phyloP scores from a whole-genome alignment of 352 stramenopile species.

The Blastocystis sp. region DNA sequence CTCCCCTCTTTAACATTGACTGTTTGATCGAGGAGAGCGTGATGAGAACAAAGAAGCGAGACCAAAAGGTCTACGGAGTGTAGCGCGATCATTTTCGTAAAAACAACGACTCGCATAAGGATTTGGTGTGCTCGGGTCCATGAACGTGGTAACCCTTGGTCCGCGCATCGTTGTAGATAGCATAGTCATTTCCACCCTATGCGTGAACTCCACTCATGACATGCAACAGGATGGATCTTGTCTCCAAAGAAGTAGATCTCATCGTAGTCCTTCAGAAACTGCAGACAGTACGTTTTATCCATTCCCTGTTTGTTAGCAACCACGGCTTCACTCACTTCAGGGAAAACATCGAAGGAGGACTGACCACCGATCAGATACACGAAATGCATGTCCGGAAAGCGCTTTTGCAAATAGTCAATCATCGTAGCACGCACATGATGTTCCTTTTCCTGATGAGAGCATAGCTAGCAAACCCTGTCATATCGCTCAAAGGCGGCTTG shows the following conservation, averaged over 20 bases:
- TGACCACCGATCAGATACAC: constrained; percentile 65
- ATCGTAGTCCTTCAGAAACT: constrained; percentile 48
- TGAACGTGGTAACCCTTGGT: constrained; percentile 53
- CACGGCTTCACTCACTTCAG: not conserved
- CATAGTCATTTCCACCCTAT: constrained; percentile 58
- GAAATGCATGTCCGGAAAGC: constrained; percentile 40
- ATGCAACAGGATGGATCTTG: constrained; percentile 31
- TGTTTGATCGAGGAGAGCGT: constrained; percentile 14
- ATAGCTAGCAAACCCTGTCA: not conserved
- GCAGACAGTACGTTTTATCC: constrained; percentile 69
- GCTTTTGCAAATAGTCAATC: constrained; percentile 22
- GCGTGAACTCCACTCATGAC: not conserved
- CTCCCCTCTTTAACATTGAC: constrained; percentile 50
- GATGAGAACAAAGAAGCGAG: constrained; percentile 54
- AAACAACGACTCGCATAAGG: constrained; percentile 32
- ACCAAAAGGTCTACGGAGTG: constrained; percentile 8
- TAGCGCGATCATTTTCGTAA: constrained; percentile 22
- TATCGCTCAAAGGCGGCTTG: constrained; percentile 37
- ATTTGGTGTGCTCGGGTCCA: constrained; percentile 17
- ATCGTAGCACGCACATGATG: constrained; percentile 59
- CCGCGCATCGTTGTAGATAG: constrained; percentile 48
- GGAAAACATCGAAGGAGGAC: constrained; percentile 63
- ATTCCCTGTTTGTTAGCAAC: constrained; percentile 20
- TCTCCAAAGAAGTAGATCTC: constrained; percentile 69
- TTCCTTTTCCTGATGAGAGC: not conserved